phyloP scores from a whole-genome alignment of 768 basidiomycete species.

The Macrolepiota fuliginosa region DNA sequence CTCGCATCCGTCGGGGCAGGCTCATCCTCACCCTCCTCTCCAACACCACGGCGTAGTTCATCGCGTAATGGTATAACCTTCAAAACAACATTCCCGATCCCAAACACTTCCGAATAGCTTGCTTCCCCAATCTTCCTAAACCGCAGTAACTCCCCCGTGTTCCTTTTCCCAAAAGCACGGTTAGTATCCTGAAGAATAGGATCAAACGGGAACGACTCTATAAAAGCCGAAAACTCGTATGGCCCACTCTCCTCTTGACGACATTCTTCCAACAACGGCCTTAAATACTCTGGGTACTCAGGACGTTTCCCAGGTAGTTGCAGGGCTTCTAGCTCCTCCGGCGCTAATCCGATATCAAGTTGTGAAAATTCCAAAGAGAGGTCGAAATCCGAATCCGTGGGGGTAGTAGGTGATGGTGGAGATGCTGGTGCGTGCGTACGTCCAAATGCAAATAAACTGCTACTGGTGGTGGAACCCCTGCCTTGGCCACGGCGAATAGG shows the following conservation, averaged over 20 bases:
- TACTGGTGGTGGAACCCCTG: neutral
- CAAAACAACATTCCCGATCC: slow-evolving; percentile 84
- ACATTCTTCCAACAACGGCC: slow-evolving; percentile 70
- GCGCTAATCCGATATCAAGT: slow-evolving; percentile 32
- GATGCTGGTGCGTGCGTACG: slow-evolving; percentile 39
- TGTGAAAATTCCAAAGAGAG: slow-evolving; percentile 50
- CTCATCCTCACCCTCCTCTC: slow-evolving; percentile 36
- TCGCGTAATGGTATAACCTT: slow-evolving; percentile 81
- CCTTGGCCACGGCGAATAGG: slow-evolving; percentile 54
- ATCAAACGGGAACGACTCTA: slow-evolving; percentile 76
- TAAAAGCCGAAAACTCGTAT: slow-evolving; percentile 81
- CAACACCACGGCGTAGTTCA: slow-evolving; percentile 30
- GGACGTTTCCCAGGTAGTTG: slow-evolving; percentile 20
- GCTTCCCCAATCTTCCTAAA: slow-evolving; percentile 95
- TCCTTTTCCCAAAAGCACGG: neutral
- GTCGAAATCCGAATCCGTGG: slow-evolving; percentile 53
- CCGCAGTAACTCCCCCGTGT: slow-evolving; percentile 18
- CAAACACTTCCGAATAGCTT: slow-evolving; percentile 95
- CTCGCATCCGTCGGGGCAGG: slow-evolving; percentile 72
- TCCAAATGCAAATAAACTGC: slow-evolving; percentile 10
- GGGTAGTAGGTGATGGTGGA: slow-evolving; percentile 55
- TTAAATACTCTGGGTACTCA: slow-evolving; percentile 50
- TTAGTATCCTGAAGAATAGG: slow-evolving; percentile 46
- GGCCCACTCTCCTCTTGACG: slow-evolving; percentile 57
- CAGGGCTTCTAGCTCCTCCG: slow-evolving; percentile 19